Evolutionary conservation across 2,329 filamentous ascomycete species (phyloP).

Genomic region (Kalaharituber pfeilii): DNA sequence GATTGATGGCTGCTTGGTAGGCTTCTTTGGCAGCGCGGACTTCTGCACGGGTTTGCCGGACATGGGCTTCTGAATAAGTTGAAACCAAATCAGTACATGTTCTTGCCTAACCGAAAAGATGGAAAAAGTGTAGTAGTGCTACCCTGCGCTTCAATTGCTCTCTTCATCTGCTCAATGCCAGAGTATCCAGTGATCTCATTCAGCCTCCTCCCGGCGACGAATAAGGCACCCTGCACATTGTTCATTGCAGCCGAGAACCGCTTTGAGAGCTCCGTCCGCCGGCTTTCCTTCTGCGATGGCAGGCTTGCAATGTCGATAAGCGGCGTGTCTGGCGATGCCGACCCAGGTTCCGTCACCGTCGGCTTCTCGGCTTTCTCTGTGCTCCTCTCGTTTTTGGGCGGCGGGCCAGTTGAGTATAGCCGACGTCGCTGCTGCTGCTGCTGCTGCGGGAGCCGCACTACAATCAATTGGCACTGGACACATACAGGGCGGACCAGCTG

Average conservation of each 20-base stretch:
- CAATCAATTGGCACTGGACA: neutral
- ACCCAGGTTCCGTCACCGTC: too few species aligned
- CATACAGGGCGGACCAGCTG: neutral
- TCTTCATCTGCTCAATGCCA: conserved; percentile 71
- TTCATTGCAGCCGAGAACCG: conserved; percentile 66
- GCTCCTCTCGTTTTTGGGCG: neutral
- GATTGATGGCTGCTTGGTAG: conserved; percentile 69
- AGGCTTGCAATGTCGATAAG: conserved; percentile 25
- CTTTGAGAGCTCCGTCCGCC: conserved; percentile 40
- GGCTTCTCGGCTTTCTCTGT: neutral
- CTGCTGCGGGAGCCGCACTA: too few species aligned
- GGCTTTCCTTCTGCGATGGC: conserved; percentile 37
- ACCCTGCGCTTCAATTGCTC: conserved; percentile 53
- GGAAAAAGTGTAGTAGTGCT: conserved; percentile 27
- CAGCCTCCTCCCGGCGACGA: conserved; percentile 69
- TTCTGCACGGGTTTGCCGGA: conserved; percentile 41
- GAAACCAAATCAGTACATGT: neutral
- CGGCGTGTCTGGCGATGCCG: neutral
- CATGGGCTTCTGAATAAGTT: conserved; percentile 33
- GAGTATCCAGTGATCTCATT: conserved; percentile 93
- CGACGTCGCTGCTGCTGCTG: too few species aligned
- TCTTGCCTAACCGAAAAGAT: too few species aligned
- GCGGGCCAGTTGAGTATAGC: neutral
- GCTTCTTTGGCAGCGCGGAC: conserved; percentile 55
- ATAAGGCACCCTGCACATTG: conserved; percentile 65